Percentiles rank a stretch among this genome's conserved stretches.
phyloP scores from a whole-genome alignment of 2,329 filamentous ascomycete genomes.

The Penicillium sp. region DNA sequence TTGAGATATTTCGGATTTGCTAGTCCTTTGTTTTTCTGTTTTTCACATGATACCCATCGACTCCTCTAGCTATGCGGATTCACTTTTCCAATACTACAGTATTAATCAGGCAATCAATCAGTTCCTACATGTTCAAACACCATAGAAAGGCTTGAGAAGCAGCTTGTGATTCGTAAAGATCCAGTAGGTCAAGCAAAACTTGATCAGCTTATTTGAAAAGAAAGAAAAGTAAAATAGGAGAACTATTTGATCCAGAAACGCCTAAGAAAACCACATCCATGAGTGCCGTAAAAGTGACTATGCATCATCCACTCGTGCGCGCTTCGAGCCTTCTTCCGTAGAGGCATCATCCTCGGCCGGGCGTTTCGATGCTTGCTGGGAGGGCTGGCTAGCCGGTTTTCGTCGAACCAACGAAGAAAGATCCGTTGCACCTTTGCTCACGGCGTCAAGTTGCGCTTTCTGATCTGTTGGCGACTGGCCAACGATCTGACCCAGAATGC shows the following conservation, averaged over 20 bases:
- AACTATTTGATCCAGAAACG: conserved; percentile 6
- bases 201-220: too few species aligned
- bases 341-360: conserved; percentile 27
- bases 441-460: conserved; percentile 58
- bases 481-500: conserved; percentile 62
- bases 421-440: conserved; percentile 62
- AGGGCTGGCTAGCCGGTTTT: conserved; percentile 43
- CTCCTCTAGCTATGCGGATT: too few species aligned
- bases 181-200: too few species aligned
- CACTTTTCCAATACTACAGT: too few species aligned
- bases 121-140: too few species aligned
- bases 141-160: too few species aligned
- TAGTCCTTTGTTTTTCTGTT: background rate
- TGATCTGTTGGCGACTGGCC: conserved; percentile 59
- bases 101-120: too few species aligned
- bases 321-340: conserved; percentile 30
- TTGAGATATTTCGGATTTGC: background rate
- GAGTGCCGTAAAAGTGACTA: background rate
- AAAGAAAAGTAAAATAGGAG: too few species aligned
- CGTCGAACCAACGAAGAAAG: conserved; percentile 62
- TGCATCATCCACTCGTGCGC: conserved; percentile 28
- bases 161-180: too few species aligned
- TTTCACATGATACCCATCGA: background rate
- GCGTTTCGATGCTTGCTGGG: conserved; percentile 32
- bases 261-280: background rate